These are phyloP conservation scores for Annona cherimola DNA, from an alignment of 164 flowering plant genomes.

Conservation along the genomic window DNA sequence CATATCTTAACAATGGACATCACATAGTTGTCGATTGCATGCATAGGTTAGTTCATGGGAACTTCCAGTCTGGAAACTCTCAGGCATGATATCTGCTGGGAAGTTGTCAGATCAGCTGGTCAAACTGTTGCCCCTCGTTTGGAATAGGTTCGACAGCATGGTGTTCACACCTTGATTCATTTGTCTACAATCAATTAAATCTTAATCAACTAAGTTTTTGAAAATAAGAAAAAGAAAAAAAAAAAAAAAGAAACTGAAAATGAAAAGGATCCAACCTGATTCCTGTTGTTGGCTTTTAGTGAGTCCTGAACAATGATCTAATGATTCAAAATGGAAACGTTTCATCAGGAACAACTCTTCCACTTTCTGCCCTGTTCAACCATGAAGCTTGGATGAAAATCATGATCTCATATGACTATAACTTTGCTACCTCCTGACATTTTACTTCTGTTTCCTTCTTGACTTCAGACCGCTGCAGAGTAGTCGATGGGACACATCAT, in stretches of 20 bases:
- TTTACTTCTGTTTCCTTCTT: slow-evolving; percentile 1
- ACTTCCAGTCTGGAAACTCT: background rate
- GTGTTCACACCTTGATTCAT: background rate
- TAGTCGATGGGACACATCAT: slow-evolving; percentile 79
- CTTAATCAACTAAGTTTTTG: too few species aligned
- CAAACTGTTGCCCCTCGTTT: background rate
- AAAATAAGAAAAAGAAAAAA: too few species aligned
- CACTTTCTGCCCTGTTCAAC: too few species aligned
- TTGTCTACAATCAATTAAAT: too few species aligned
- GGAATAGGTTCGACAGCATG: background rate
- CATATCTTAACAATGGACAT: too few species aligned
- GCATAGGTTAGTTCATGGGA: background rate
- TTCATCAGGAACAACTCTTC: background rate
- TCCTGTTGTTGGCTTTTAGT: background rate
- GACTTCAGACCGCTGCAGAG: slow-evolving; percentile 25
- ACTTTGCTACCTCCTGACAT: background rate
- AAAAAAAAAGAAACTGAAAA: too few species aligned
- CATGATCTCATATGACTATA: background rate
- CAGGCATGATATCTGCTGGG: background rate
- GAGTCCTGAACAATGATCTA: background rate
- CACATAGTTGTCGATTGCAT: background rate
- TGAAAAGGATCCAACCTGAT: background rate
- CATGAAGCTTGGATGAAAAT: background rate
- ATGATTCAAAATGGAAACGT: background rate
- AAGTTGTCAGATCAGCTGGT: background rate